A percentile compares a stretch with the other conserved stretches of the same genome.
phyloP scores from a whole-genome alignment of 257 asterid genomes.

The Thymus quinquecostatus region DNA sequence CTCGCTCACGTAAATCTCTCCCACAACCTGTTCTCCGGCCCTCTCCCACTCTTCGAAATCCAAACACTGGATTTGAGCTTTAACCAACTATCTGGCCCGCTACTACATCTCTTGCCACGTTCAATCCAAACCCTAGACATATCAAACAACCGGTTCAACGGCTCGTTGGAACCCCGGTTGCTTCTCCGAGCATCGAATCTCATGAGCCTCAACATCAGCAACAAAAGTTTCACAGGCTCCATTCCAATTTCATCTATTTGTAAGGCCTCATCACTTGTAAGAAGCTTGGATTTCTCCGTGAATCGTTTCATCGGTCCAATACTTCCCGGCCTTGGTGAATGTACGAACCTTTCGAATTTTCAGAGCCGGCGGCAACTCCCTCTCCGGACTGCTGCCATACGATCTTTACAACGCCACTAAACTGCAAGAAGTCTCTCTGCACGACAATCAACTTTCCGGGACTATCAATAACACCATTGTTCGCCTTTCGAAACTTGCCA shows the following conservation, averaged over 20 bases:
- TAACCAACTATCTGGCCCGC: conserved; percentile 31
- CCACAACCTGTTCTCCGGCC: too few species aligned
- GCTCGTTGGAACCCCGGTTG: conserved; percentile 26
- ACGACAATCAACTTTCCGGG: conserved; percentile 46
- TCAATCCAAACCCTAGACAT: conserved; percentile 28
- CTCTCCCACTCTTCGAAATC: too few species aligned
- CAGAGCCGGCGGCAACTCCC: conserved; percentile 46
- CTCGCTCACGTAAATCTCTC: conserved; percentile 43
- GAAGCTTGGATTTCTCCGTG: conserved; percentile 44
- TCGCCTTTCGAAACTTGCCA: conserved; percentile 33
- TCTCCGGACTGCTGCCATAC: conserved; percentile 43
- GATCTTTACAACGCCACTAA: conserved; percentile 33
- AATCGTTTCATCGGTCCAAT: conserved; percentile 41
- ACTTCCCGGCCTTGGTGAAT: conserved; percentile 28
- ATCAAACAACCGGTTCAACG: conserved; percentile 47
- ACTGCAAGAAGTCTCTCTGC: conserved; percentile 38
- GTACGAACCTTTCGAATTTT: conserved; percentile 36
- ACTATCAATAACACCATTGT: conserved; percentile 32
- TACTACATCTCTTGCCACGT: background rate
- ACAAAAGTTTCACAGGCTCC: conserved; percentile 44
- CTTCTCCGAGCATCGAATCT: conserved; percentile 28
- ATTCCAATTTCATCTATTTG: conserved; percentile 43
- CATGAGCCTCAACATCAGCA: conserved; percentile 43
- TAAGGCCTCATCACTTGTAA: conserved; percentile 19
- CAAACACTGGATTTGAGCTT: too few species aligned